Percentiles rank a stretch among this genome's conserved stretches.
Conservation (phyloP, 1,284 basidiomycete species). For the Fomitopsis schrenkii region DNA sequence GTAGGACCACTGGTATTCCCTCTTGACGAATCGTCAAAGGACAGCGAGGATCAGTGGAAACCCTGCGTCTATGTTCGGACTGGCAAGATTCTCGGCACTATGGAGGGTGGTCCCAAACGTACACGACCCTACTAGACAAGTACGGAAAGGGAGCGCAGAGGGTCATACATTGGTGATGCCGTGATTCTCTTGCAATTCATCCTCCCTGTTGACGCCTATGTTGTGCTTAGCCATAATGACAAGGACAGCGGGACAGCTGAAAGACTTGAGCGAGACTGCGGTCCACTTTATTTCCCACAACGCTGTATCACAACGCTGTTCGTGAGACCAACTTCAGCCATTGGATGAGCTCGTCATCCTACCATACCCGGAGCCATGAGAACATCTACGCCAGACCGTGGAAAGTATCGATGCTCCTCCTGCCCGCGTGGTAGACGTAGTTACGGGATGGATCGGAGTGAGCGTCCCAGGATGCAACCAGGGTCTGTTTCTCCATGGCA, state of each 20-base stretch:
- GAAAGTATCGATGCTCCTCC: not conserved
- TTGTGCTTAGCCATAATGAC: too few relatives aligned
- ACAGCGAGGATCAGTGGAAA: too few relatives aligned
- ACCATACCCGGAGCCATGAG: not conserved
- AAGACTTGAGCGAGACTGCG: not conserved
- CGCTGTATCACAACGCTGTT: not conserved
- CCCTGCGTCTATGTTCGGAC: too few relatives aligned
- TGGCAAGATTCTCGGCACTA: too few relatives aligned
- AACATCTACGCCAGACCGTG: not conserved
- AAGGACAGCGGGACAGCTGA: not conserved
- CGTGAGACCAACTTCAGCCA: not conserved
- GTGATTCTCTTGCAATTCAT: too few relatives aligned
- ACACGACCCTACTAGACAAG: too few relatives aligned
- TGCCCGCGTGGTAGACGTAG: not conserved
- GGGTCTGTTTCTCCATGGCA: not conserved
- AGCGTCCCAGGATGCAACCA: not conserved
- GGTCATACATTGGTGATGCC: too few relatives aligned
- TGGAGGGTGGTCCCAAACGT: too few relatives aligned
- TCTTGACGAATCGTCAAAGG: too few relatives aligned
- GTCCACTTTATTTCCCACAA: not conserved
- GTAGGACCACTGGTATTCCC: too few relatives aligned
- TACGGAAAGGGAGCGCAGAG: too few relatives aligned
- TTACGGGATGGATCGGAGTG: not conserved
- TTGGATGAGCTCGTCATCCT: not conserved
- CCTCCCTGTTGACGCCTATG: too few relatives aligned